Evolutionary conservation across 2,329 filamentous ascomycete species (phyloP).

Genomic region (Neofusicoccum ribis): DNA sequence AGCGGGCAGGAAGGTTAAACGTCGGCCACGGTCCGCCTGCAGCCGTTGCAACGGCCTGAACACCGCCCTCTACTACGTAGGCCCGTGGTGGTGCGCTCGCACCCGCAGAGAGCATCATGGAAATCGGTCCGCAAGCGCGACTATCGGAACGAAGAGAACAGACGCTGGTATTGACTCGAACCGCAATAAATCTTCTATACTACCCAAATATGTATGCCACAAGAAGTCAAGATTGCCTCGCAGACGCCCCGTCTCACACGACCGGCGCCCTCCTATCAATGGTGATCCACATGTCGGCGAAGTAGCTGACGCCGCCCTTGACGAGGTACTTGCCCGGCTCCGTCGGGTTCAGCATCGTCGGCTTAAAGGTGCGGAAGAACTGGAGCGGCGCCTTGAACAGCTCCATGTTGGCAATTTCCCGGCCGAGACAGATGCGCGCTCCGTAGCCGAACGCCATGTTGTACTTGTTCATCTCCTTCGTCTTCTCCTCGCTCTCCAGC

Average conservation of each 20-base stretch:
- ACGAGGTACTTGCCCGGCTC: conserved; percentile 39
- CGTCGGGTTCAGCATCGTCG: conserved; percentile 31
- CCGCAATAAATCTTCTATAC: conserved; percentile 5
- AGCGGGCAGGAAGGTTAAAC: background rate
- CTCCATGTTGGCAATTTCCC: conserved; percentile 55
- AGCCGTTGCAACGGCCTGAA: background rate
- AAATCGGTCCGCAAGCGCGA: no score
- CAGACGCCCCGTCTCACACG: background rate
- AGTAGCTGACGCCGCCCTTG: conserved; percentile 47
- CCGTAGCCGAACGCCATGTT: conserved; percentile 55
- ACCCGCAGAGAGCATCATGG: no score
- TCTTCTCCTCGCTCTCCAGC: conserved; percentile 37
- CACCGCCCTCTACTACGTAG: background rate
- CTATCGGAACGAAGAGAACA: background rate
- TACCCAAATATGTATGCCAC: background rate
- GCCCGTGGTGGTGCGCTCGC: no score
- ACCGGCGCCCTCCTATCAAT: conserved; percentile 27
- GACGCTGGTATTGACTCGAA: conserved; percentile 1
- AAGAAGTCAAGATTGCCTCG: background rate
- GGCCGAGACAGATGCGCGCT: conserved; percentile 49
- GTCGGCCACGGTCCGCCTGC: background rate
- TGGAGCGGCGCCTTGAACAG: conserved; percentile 48
- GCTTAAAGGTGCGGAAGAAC: conserved; percentile 45
- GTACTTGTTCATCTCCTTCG: conserved; percentile 48
- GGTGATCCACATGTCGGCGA: conserved; percentile 43